Evolutionary conservation across 192 early-diverging fungal genomes (phyloP), one percentile per base, ranked within the genome.

Genomic region (Umbelopsis isabellina): DNA sequence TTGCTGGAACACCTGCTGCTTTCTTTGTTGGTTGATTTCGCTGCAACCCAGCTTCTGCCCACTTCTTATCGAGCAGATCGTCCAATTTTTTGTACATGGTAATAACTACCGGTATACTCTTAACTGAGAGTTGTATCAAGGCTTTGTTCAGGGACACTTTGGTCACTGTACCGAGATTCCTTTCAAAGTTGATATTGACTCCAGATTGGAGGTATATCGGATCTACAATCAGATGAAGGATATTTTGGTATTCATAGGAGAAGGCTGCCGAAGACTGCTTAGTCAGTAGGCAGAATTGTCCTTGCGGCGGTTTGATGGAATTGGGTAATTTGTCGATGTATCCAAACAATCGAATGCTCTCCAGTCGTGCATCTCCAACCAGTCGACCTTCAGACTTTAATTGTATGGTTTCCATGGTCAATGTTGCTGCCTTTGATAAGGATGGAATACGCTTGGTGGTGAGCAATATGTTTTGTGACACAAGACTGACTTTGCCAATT

Each of bases 211-310:
- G 48, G 45, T 81, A 45, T 2, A 88, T 75, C 0, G 89, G 87
- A 13, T 86, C 81, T 2, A 91, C 69, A 10, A 88, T 76, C 20
- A 90, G 46, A 44, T 91, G 83, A 41, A 93, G 68, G 22, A 94
- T 87, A 41, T 86, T 84, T 74, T 94, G 91, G 79, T 91, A 91
- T 66, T 93, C 91, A 47, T 90, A 92, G n/a, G 89, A 83, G 16
- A 92, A 76, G 50, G 84, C 84, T 0, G 88, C 84, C 48, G 80
- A 79, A 33, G 88, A 65, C 41, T 73, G 64, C 22, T 89, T 79
- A 8, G 87, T 78, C 48, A 73, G 77, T n/a, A 89, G 68, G 25
- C 70, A 27, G 46, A 80, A 20, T 4, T 30, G 23, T 27, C 55
- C 55, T 35, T 35, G 11, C 1, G 55, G 55, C 13, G 30, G 55